Evolutionary conservation across 805 yeast genomes (phyloP).

Genomic region (Cyberlindnera mycetangii): DNA sequence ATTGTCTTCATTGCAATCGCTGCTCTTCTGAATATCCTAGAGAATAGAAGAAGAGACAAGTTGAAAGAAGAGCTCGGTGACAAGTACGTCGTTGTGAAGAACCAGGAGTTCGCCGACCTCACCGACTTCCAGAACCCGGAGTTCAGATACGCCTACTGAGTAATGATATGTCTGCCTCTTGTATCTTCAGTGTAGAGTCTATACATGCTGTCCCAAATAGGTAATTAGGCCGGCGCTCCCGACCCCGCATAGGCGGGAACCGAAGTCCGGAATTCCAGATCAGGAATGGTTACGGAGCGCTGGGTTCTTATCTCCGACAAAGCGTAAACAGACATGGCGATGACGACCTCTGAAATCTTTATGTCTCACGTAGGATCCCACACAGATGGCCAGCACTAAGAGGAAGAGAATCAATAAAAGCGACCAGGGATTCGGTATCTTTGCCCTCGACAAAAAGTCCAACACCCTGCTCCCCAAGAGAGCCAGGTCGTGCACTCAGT

Average conservation of each 20-base stretch:
- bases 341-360: too few species aligned
- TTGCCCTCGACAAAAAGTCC: slow-evolving; percentile 6
- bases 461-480: slow-evolving; percentile 3
- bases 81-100: too few species aligned
- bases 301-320: neutral
- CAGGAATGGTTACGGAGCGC: slow-evolving; percentile 1
- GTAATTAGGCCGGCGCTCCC: too few species aligned
- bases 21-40: neutral
- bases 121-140: slow-evolving; percentile 44
- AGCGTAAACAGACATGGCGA: neutral
- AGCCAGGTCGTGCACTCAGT: slow-evolving; percentile 8
- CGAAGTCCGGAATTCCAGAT: neutral
- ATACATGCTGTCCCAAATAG: neutral
- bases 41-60: too few species aligned
- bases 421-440: slow-evolving; percentile 3
- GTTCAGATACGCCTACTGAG: slow-evolving; percentile 35
- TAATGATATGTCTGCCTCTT: too few species aligned
- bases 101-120: too few species aligned
- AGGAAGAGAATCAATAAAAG: neutral
- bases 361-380: neutral
- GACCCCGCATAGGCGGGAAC: too few species aligned
- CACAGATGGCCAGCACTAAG: neutral
- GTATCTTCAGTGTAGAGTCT: too few species aligned
- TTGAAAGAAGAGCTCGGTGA: neutral
- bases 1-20: too few species aligned